A percentile compares a stretch with the other conserved stretches of the same genome.
phyloP scores from a whole-genome alignment of 2,329 filamentous ascomycete species.

The Clonostachys rhizophaga region DNA sequence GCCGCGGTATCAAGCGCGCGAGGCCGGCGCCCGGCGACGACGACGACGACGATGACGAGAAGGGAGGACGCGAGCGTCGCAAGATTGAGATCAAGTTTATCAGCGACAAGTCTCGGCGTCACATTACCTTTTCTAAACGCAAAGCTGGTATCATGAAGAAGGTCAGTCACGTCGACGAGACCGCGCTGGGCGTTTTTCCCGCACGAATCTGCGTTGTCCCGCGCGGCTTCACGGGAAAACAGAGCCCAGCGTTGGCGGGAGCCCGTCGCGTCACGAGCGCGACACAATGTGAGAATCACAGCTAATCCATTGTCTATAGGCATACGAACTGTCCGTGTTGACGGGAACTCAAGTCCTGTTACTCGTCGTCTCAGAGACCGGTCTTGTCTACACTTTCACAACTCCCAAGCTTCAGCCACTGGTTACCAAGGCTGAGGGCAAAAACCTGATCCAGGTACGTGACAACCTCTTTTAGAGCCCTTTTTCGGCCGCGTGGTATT shows the following conservation, averaged over 20 bases:
- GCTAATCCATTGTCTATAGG: conserved; percentile 45
- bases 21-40: conserved; percentile 83
- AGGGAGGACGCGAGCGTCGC: conserved; percentile 93
- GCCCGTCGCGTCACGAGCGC: background rate
- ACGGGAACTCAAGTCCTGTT: conserved; percentile 97
- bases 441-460: conserved; percentile 96
- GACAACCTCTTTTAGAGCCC: background rate
- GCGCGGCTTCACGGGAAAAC: background rate
- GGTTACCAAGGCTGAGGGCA: conserved; percentile 97
- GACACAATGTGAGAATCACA: background rate
- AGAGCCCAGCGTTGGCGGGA: background rate
- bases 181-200: background rate
- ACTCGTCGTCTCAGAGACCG: conserved; percentile 90
- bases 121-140: conserved; percentile 99
- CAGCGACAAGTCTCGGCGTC: conserved; percentile 97
- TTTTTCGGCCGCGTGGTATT: background rate
- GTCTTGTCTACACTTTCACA: conserved; percentile 92
- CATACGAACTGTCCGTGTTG: conserved; percentile 94
- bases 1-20: conserved; percentile 83
- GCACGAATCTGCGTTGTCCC: background rate
- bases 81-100: conserved; percentile 99
- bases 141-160: conserved; percentile 99
- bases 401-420: conserved; percentile 97
- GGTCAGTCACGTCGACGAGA: conserved; percentile 49
- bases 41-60: conserved; percentile 96